These are phyloP conservation scores for Apiospora arundinis DNA, from an alignment of 2,329 filamentous ascomycete species.

Conservation along the genomic window DNA sequence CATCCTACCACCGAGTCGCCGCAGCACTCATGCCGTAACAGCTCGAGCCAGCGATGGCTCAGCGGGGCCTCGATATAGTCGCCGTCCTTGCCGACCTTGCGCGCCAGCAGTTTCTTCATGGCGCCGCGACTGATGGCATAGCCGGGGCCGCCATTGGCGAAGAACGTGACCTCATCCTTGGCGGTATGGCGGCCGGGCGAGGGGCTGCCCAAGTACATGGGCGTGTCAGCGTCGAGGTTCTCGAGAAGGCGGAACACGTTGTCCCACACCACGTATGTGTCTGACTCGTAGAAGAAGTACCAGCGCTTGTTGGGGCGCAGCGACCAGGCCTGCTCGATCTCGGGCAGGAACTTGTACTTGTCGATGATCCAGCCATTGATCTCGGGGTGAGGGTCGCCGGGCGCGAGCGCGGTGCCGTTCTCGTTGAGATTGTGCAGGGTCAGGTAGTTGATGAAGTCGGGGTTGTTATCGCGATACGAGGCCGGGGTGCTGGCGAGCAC, in stretches of 20 bases:
- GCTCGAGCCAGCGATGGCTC: constrained; percentile 47
- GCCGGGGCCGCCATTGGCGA: constrained; percentile 56
- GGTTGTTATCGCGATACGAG: constrained; percentile 41
- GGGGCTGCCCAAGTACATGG: constrained; percentile 57
- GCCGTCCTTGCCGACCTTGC: constrained; percentile 39
- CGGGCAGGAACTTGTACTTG: constrained; percentile 64
- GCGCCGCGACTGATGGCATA: constrained; percentile 53
- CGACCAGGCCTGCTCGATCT: constrained; percentile 57
- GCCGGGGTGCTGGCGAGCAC: constrained; percentile 53
- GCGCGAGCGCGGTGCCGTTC: constrained; percentile 2
- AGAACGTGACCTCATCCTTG: constrained; percentile 45
- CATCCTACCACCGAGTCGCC: constrained; percentile 59
- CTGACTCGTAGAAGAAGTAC: constrained; percentile 63
- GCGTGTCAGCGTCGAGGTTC: constrained; percentile 51
- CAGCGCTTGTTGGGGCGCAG: constrained; percentile 55
- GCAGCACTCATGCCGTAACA: constrained; percentile 55
- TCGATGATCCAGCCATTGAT: constrained; percentile 58
- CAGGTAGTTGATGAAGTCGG: constrained; percentile 49
- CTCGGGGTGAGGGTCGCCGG: background rate
- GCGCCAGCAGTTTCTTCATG: constrained; percentile 47
- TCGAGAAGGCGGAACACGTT: constrained; percentile 56
- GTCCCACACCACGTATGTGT: constrained; percentile 56
- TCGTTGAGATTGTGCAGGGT: constrained; percentile 38
- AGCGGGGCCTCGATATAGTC: constrained; percentile 48
- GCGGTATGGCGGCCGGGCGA: constrained; percentile 46